Conservation (phyloP, 345 rosid genomes). For the Eucalyptus pauciflora region DNA sequence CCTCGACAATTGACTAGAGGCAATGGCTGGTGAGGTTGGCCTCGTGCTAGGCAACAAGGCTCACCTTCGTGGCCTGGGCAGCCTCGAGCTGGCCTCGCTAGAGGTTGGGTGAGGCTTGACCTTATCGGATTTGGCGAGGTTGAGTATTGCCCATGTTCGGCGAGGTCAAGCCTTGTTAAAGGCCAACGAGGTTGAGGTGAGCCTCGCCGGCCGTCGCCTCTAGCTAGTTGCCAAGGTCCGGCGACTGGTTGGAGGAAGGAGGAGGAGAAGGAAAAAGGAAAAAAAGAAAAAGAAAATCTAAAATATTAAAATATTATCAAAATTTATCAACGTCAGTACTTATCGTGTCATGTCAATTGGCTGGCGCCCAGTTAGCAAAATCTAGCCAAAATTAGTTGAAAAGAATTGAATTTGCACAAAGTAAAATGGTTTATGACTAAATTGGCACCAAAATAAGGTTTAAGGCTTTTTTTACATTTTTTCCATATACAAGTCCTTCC, state of each 20-base stretch:
- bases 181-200: fast-evolving
- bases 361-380: fast-evolving
- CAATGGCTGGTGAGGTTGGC: fast-evolving
- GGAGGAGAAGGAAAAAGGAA: too few relatives aligned
- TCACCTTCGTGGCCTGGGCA: fast-evolving
- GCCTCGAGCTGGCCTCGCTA: fast-evolving
- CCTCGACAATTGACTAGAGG: fast-evolving
- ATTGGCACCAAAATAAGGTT: too few relatives aligned
- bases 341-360: fast-evolving
- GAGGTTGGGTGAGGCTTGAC: fast-evolving
- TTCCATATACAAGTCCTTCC: neutral
- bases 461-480: too few relatives aligned
- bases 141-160: fast-evolving
- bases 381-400: fast-evolving
- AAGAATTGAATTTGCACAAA: fast-evolving
- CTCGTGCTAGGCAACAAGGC: fast-evolving
- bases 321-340: fast-evolving
- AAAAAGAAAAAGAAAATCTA: too few relatives aligned
- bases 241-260: fast-evolving
- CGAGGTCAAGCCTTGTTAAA: fast-evolving
- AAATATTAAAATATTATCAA: too few relatives aligned
- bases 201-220: fast-evolving
- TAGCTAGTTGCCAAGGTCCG: fast-evolving
- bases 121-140: fast-evolving
- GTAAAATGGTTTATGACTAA: fast-evolving